Conservation (phyloP, 2,329 filamentous ascomycete species). For the Clarireedia hainanense region DNA sequence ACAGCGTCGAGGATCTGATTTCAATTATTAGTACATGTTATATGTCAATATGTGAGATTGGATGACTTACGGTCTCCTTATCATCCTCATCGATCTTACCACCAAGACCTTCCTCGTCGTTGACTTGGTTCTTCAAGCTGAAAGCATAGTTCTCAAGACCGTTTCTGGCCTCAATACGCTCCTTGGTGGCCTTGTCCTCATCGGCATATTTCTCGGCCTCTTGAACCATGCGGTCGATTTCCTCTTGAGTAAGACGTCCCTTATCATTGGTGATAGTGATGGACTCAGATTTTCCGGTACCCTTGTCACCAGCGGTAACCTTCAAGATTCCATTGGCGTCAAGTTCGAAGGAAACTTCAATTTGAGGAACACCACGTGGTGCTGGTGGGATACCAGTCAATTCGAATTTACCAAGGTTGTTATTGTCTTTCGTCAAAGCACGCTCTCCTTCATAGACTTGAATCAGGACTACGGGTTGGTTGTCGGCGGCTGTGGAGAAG, state of each 20-base stretch:
- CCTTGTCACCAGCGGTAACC: constrained; percentile 94
- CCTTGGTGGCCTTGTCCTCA: constrained; percentile 96
- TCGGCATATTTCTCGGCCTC: constrained; percentile 99
- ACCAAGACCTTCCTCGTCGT: constrained; percentile 91
- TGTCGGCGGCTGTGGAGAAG: constrained; percentile 93
- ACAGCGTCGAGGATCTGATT: constrained; percentile 77
- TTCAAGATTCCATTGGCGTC: constrained; percentile 98
- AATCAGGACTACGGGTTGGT: constrained; percentile 92
- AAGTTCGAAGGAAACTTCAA: constrained; percentile 95
- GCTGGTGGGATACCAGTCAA: constrained; percentile 92
- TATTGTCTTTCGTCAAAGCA: constrained; percentile 84
- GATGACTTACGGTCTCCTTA: constrained; percentile 75
- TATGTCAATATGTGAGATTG: not conserved
- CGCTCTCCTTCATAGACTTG: constrained; percentile 95
- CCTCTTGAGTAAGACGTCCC: constrained; percentile 89
- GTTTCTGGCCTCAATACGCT: constrained; percentile 95
- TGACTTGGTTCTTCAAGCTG: constrained; percentile 98
- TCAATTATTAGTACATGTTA: constrained; percentile 33
- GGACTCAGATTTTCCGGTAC: constrained; percentile 91
- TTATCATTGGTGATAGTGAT: constrained; percentile 99
- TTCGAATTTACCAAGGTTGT: constrained; percentile 96
- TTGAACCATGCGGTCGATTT: constrained; percentile 98
- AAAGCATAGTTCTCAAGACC: constrained; percentile 98
- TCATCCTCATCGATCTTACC: constrained; percentile 98
- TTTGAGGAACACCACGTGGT: constrained; percentile 93